Percentiles rank a stretch among this genome's conserved stretches.
These are phyloP conservation scores for Pleurotus pulmonarius DNA, from an alignment of 768 basidiomycete genomes.

Conservation along the genomic window DNA sequence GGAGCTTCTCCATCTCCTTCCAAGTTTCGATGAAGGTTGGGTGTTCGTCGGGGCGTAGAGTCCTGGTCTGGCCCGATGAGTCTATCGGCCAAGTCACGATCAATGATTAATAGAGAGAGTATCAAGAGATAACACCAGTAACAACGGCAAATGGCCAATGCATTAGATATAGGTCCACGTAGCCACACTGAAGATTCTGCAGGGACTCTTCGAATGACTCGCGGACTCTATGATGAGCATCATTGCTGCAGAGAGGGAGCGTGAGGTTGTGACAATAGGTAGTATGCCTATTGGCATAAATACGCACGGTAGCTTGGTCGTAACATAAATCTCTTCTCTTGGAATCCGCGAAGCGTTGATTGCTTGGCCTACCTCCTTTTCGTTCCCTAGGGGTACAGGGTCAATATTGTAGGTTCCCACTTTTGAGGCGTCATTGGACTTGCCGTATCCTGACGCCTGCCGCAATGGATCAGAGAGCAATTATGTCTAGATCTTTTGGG, in stretches of 20 bases:
- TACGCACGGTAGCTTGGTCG: constrained; percentile 4
- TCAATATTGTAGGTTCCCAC: not conserved
- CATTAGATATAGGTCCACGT: constrained; percentile 36
- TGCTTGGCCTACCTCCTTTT: constrained; percentile 5
- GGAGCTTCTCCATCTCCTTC: constrained; percentile 21
- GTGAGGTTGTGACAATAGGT: too few species aligned
- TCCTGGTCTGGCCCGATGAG: constrained; percentile 5
- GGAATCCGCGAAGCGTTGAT: constrained; percentile 1
- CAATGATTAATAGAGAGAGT: too few species aligned
- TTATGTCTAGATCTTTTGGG: not conserved
- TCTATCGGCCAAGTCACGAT: not conserved
- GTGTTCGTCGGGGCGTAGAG: constrained; percentile 15
- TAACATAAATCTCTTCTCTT: constrained; percentile 4
- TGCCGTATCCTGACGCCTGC: constrained; percentile 26
- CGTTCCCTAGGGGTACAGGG: not conserved
- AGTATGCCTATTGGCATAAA: not conserved
- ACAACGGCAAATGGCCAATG: constrained; percentile 20
- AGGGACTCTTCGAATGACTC: constrained; percentile 35
- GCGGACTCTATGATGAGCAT: constrained; percentile 27
- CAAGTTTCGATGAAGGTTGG: constrained; percentile 22
- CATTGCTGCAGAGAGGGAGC: constrained; percentile 10
- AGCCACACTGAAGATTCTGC: constrained; percentile 30
- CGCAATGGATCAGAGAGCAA: not conserved
- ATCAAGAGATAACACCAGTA: not conserved
- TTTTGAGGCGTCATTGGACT: not conserved